A percentile compares a stretch with the other conserved stretches of the same genome.
phyloP scores from a whole-genome alignment of 208 protist genomes.

The Wallacemonas rigidus region DNA sequence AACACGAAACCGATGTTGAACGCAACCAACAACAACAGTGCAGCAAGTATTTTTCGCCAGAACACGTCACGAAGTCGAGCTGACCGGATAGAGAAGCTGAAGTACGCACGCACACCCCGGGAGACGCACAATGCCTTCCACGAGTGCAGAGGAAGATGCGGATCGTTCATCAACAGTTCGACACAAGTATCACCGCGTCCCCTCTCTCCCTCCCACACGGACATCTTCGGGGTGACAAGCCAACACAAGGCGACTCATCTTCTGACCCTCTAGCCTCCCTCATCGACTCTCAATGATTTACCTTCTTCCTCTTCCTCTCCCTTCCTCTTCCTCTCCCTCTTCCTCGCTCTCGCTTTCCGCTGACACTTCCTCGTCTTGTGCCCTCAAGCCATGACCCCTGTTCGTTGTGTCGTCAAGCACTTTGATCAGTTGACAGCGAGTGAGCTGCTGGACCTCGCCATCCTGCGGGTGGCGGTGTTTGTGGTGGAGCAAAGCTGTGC shows the following conservation, averaged over 20 bases:
- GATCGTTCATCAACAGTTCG: too few relatives aligned
- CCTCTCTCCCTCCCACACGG: too few relatives aligned
- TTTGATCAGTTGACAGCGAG: neutral
- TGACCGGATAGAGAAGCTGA: too few relatives aligned
- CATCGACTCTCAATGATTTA: neutral
- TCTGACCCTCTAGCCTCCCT: neutral
- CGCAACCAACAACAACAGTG: too few relatives aligned
- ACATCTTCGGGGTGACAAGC: neutral
- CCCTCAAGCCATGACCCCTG: neutral
- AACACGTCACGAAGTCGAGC: too few relatives aligned
- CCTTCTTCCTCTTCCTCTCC: neutral
- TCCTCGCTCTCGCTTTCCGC: neutral
- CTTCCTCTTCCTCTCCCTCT: neutral
- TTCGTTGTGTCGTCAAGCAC: neutral
- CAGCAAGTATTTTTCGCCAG: too few relatives aligned
- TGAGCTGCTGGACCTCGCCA: slow-evolving; percentile 3
- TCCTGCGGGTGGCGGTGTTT: slow-evolving; percentile 2
- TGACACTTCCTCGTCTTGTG: neutral
- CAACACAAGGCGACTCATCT: neutral
- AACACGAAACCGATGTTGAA: neutral
- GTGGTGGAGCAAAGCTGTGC: slow-evolving; percentile 9
- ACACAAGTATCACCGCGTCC: too few relatives aligned
- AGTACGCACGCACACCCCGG: too few relatives aligned
- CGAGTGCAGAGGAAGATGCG: too few relatives aligned
- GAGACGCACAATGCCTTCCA: too few relatives aligned